phyloP scores from a whole-genome alignment of 1,284 basidiomycete genomes.

The Termitomyces sp. region DNA sequence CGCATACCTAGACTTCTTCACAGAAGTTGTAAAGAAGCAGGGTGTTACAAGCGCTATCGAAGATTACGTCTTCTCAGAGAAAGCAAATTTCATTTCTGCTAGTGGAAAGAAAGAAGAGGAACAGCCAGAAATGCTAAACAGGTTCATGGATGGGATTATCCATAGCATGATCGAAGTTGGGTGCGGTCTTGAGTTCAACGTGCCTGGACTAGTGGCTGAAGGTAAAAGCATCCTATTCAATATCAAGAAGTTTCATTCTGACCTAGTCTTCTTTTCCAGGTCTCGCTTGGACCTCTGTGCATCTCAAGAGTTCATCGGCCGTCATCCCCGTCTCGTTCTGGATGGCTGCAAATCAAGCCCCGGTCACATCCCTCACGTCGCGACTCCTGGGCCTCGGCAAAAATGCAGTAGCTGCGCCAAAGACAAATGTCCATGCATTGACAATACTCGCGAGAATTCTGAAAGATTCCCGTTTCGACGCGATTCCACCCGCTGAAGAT shows the following conservation, averaged over 20 bases:
- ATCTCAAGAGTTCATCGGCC: conserved; percentile 12
- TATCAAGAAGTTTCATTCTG: not conserved
- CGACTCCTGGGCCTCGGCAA: not conserved
- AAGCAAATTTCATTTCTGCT: conserved; percentile 22
- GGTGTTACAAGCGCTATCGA: conserved; percentile 42
- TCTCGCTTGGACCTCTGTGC: conserved; percentile 31
- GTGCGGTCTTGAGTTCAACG: conserved; percentile 53
- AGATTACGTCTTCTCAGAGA: conserved; percentile 46
- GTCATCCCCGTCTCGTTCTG: conserved; percentile 13
- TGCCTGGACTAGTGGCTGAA: conserved; percentile 53
- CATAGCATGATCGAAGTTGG: conserved; percentile 60
- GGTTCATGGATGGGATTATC: conserved; percentile 47
- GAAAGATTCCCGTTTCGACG: conserved; percentile 31
- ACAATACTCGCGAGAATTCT: conserved; percentile 37
- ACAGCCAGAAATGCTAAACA: conserved; percentile 50
- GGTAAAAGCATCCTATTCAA: conserved; percentile 28
- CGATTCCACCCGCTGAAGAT: conserved; percentile 1
- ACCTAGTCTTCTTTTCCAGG: conserved; percentile 21
- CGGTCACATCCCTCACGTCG: conserved; percentile 7
- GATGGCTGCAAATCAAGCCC: not conserved
- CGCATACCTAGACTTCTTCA: conserved; percentile 58
- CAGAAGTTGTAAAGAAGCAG: conserved; percentile 35
- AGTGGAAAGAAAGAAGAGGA: conserved; percentile 22
- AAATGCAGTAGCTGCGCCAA: not conserved
- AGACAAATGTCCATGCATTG: conserved; percentile 27